Evolutionary conservation across 768 basidiomycete genomes (phyloP).

Genomic region (Cubamyces sp.): DNA sequence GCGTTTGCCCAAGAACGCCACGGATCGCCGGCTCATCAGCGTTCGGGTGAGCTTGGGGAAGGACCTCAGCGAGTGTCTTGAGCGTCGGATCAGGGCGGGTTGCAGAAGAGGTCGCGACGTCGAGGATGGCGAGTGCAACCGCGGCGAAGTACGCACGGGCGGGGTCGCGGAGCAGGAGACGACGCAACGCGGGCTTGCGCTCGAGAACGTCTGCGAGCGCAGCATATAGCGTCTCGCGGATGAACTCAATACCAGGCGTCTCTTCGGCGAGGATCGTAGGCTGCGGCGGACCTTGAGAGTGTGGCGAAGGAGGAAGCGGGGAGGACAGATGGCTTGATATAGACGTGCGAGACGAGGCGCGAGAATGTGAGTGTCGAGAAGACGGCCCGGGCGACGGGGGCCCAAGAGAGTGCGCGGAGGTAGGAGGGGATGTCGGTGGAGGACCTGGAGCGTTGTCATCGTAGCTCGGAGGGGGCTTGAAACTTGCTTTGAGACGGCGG

Average conservation of each 20-base stretch:
- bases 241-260: constrained; percentile 70
- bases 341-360: constrained; percentile 28
- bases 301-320: constrained; percentile 23
- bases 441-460: constrained; percentile 34
- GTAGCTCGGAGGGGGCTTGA: constrained; percentile 74
- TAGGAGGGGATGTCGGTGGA: constrained; percentile 31
- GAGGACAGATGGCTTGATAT: constrained; percentile 33
- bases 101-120: constrained; percentile 58
- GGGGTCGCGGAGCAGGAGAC: constrained; percentile 62
- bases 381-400: constrained; percentile 23
- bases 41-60: constrained; percentile 37
- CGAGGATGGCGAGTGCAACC: constrained; percentile 73
- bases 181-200: constrained; percentile 53
- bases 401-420: constrained; percentile 27
- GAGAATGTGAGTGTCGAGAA: constrained; percentile 1
- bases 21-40: constrained; percentile 35
- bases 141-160: constrained; percentile 80
- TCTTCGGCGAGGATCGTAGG: constrained; percentile 41
- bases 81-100: constrained; percentile 45
- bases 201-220: constrained; percentile 74
- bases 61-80: constrained; percentile 23
- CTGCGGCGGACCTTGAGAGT: constrained; percentile 25
- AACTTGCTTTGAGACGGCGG: constrained; percentile 53
- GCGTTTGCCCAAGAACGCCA: constrained; percentile 58
- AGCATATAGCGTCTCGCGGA: constrained; percentile 87